Conservation (phyloP, 1,284 basidiomycete genomes). For the Meripilus lineatus region DNA sequence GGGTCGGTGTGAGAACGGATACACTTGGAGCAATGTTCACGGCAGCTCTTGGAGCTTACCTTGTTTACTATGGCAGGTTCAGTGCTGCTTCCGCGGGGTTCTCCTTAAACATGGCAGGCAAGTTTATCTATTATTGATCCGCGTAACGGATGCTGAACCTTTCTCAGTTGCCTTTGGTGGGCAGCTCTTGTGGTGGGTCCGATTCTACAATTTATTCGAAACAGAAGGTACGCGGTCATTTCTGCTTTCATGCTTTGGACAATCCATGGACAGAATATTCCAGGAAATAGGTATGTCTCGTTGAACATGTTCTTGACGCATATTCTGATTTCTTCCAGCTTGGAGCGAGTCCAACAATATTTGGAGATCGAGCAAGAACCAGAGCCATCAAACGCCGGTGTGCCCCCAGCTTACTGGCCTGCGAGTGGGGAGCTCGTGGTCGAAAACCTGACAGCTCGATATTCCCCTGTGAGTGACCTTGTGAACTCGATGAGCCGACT, state of each 20-base stretch:
- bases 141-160: no score
- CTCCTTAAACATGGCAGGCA: conserved; percentile 46
- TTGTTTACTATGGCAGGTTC: conserved; percentile 39
- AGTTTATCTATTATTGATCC: conserved; percentile 9
- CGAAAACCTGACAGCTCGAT: conserved; percentile 54
- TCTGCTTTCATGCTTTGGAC: not conserved
- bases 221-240: conserved; percentile 39
- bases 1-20: conserved; percentile 31
- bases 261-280: not conserved
- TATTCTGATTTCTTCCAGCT: conserved; percentile 30
- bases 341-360: conserved; percentile 76
- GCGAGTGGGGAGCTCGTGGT: conserved; percentile 61
- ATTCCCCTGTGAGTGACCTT: conserved; percentile 29
- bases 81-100: conserved; percentile 43
- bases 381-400: conserved; percentile 37
- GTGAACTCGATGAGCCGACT: no score
- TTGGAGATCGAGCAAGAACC: conserved; percentile 71
- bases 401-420: conserved; percentile 70
- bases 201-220: conserved; percentile 39
- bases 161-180: conserved; percentile 48
- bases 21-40: conserved; percentile 46
- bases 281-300: conserved; percentile 42
- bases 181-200: conserved; percentile 51
- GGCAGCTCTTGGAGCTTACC: conserved; percentile 45
- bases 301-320: not conserved